Conservation (phyloP, 352 stramenopile genomes). For the Pythium sp. region DNA sequence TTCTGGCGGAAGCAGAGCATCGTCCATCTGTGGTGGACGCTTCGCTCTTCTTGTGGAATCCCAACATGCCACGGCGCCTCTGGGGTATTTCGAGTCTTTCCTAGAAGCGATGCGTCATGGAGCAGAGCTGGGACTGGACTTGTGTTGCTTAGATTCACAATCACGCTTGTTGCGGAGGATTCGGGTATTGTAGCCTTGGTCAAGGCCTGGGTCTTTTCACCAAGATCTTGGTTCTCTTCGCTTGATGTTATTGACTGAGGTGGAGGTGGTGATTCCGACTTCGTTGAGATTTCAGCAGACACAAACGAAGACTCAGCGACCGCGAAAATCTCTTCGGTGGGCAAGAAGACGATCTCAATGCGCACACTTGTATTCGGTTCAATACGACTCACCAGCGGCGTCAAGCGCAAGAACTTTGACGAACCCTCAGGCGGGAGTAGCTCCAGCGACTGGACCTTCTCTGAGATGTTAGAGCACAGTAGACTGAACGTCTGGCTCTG, state of each 20-base stretch:
- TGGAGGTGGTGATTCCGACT: background rate
- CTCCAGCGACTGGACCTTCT: constrained; percentile 27
- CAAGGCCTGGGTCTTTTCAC: background rate
- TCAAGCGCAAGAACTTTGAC: constrained; percentile 41
- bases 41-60: constrained; percentile 44
- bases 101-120: background rate
- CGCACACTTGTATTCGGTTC: constrained; percentile 35
- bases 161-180: background rate
- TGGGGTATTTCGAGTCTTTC: too few species aligned
- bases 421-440: constrained; percentile 29
- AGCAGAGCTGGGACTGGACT: background rate
- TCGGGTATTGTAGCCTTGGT: background rate
- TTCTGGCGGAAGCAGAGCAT: constrained; percentile 61
- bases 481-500: constrained; percentile 37
- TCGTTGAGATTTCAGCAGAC: background rate
- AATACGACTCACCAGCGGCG: constrained; percentile 62
- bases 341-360: constrained; percentile 83
- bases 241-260: background rate
- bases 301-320: constrained; percentile 18
- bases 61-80: constrained; percentile 8
- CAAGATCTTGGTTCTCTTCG: background rate
- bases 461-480: constrained; percentile 31
- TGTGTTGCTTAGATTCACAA: constrained; percentile 7
- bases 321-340: constrained; percentile 44
- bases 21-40: constrained; percentile 75